Conservation (phyloP, 805 yeast genomes). For the Candida succiphila region DNA sequence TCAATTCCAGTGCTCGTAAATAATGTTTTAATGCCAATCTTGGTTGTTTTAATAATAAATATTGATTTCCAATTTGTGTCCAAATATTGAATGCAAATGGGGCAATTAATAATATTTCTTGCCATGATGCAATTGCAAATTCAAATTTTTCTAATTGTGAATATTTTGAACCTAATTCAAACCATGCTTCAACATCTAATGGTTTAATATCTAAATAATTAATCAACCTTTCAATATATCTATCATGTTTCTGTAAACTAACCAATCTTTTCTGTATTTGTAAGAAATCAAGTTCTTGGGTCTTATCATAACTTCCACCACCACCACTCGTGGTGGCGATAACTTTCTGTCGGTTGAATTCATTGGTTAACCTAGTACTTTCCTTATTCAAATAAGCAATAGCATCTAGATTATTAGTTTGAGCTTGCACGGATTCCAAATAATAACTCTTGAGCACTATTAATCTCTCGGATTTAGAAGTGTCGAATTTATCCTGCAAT, state of each 20-base stretch:
- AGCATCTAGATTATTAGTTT: constrained; percentile 8
- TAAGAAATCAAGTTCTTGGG: constrained; percentile 6
- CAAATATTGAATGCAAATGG: constrained; percentile 65
- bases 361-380: no score
- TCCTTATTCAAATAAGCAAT: constrained; percentile 27
- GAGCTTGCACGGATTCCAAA: constrained; percentile 41
- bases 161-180: constrained; percentile 66
- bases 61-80: constrained; percentile 53
- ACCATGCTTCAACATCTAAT: constrained; percentile 68
- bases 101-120: constrained; percentile 58
- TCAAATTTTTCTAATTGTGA: constrained; percentile 48
- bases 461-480: constrained; percentile 41
- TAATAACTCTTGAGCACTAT: constrained; percentile 44
- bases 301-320: not conserved
- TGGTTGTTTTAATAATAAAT: constrained; percentile 6
- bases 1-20: constrained; percentile 67
- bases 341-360: no score
- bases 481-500: constrained; percentile 57
- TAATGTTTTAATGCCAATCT: constrained; percentile 33
- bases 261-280: constrained; percentile 15
- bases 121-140: constrained; percentile 54
- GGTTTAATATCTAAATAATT: constrained; percentile 57
- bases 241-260: constrained; percentile 5
- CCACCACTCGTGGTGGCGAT: no score
- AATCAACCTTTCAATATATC: constrained; percentile 41